Conservation (phyloP, 208 protist species). For the Acanthamoeba sp. region DNA sequence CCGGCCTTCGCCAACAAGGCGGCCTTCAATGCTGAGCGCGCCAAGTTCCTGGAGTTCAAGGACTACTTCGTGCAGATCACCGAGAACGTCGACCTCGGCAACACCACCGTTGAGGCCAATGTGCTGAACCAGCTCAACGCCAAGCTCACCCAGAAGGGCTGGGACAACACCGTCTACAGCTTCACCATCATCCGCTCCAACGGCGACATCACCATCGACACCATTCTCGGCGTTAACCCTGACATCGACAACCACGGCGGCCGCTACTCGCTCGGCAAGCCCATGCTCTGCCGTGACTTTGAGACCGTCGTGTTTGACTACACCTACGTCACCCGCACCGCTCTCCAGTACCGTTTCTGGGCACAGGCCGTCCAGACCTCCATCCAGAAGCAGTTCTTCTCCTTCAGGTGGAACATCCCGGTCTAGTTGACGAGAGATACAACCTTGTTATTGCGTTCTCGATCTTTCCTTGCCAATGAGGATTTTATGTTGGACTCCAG, state of each 20-base stretch:
- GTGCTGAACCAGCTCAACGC: neutral
- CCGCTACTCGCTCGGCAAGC: no score
- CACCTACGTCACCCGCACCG: neutral
- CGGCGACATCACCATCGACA: no score
- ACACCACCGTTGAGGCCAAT: neutral
- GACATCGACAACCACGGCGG: no score
- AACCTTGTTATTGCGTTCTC: no score
- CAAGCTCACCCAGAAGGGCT: neutral
- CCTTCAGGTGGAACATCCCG: neutral
- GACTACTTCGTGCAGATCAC: neutral
- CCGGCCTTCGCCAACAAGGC: neutral
- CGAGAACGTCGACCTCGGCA: no score
- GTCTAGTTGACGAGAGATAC: no score
- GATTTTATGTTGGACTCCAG: no score
- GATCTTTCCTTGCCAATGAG: no score
- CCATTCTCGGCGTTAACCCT: no score
- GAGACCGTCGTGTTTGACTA: neutral
- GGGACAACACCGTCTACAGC: neutral
- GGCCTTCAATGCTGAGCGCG: neutral
- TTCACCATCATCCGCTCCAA: neutral
- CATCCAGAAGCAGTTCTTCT: no score
- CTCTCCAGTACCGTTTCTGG: neutral
- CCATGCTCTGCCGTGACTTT: neutral
- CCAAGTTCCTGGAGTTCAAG: neutral
- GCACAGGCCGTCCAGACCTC: neutral